phyloP scores from a whole-genome alignment of 495 filamentous ascomycete species.

The Lindgomyces ingoldianus region DNA sequence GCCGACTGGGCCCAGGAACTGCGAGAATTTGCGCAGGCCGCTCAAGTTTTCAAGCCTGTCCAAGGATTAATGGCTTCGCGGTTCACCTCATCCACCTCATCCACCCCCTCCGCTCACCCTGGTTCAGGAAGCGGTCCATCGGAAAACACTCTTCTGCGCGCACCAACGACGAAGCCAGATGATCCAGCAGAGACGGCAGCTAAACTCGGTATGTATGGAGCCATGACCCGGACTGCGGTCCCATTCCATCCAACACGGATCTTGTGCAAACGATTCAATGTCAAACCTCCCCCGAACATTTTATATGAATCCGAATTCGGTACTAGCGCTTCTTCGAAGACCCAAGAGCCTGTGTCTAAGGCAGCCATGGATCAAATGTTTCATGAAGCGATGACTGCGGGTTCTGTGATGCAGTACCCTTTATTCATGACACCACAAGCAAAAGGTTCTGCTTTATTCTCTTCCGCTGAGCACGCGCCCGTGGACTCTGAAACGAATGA shows the following conservation, averaged over 20 bases:
- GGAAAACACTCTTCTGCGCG: slow-evolving; percentile 49
- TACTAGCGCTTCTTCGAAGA: slow-evolving; percentile 27
- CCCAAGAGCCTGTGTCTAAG: slow-evolving; percentile 38
- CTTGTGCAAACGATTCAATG: slow-evolving; percentile 89
- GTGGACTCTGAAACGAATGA: slow-evolving; percentile 82
- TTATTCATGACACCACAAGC: slow-evolving; percentile 13
- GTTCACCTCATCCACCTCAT: slow-evolving; percentile 76
- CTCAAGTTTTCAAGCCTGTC: slow-evolving; percentile 90
- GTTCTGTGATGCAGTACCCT: neutral
- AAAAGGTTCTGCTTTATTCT: neutral
- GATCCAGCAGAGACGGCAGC: slow-evolving; percentile 87
- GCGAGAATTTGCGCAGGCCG: slow-evolving; percentile 83
- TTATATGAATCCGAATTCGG: slow-evolving; percentile 55
- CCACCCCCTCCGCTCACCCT: slow-evolving; percentile 47
- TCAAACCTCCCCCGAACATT: slow-evolving; percentile 73
- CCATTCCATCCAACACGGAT: slow-evolving; percentile 80
- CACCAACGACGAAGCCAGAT: slow-evolving; percentile 62
- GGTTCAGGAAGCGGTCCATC: slow-evolving; percentile 41
- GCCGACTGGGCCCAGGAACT: slow-evolving; percentile 82
- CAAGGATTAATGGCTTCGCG: slow-evolving; percentile 87
- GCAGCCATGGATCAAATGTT: neutral
- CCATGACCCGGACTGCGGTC: slow-evolving; percentile 71
- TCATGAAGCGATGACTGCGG: slow-evolving; percentile 1
- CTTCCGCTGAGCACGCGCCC: slow-evolving; percentile 15
- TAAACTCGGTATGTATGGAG: slow-evolving; percentile 89